Conservation (phyloP, 768 basidiomycete species). For the Cystofilobasidium bisporidii region DNA sequence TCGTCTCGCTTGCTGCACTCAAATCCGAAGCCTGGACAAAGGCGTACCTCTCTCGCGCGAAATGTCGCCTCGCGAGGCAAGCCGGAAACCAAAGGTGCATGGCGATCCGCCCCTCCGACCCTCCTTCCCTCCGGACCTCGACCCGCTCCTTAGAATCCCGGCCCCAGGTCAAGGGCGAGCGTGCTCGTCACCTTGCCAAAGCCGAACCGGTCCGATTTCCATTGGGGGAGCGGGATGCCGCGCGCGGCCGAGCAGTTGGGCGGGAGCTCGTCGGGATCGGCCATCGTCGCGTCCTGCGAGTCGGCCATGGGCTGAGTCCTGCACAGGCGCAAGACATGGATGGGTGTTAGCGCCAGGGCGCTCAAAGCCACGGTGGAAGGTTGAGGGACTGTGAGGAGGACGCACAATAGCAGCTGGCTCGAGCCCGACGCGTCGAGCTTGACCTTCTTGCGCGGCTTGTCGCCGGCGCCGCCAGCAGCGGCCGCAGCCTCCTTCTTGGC, state of each 20-base stretch:
- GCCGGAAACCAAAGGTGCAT: no score
- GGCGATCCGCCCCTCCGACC: no score
- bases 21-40: no score
- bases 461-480: background rate
- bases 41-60: no score
- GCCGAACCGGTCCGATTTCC: background rate
- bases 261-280: background rate
- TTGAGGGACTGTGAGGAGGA: no score
- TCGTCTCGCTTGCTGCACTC: no score
- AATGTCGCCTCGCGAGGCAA: no score
- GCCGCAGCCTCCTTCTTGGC: background rate
- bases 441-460: background rate
- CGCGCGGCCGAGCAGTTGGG: background rate
- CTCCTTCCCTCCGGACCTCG: no score
- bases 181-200: conserved; percentile 2
- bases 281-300: background rate
- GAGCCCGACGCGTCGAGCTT: background rate
- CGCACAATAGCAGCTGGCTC: background rate
- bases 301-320: background rate
- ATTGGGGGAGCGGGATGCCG: background rate
- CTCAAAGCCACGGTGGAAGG: background rate
- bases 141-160: background rate
- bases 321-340: background rate
- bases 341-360: background rate
- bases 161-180: background rate